phyloP scores from a whole-genome alignment of 2,329 filamentous ascomycete genomes.

The Chaetomium sp. region DNA sequence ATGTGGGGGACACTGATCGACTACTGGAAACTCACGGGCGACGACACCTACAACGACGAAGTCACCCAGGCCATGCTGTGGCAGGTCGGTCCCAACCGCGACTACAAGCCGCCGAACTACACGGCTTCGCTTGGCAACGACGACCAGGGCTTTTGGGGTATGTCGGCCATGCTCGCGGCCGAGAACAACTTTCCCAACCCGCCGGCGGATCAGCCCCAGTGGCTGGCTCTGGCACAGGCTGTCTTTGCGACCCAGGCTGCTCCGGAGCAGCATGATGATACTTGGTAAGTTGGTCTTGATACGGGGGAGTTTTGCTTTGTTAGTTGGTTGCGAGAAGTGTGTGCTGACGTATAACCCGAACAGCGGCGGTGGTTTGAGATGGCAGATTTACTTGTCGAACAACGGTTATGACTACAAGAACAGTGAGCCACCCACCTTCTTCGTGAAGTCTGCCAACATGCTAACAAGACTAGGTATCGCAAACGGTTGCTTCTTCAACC shows the following conservation, averaged over 20 bases:
- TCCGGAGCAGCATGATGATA: conserved; percentile 54
- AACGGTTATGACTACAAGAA: conserved; percentile 72
- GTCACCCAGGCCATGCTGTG: conserved; percentile 46
- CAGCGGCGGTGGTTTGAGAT: conserved; percentile 59
- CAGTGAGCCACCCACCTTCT: conserved; percentile 32
- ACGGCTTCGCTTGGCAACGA: conserved; percentile 55
- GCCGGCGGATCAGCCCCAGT: conserved; percentile 46
- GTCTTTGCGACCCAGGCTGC: conserved; percentile 59
- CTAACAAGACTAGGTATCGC: conserved; percentile 53
- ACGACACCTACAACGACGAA: conserved; percentile 50
- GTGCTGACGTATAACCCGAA: too few relatives aligned
- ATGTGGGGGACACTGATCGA: conserved; percentile 58
- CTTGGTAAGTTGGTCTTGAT: conserved; percentile 35
- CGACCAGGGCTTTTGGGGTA: conserved; percentile 65
- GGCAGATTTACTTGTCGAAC: conserved; percentile 73
- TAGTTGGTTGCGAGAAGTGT: too few relatives aligned
- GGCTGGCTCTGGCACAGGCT: conserved; percentile 60
- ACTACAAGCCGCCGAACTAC: conserved; percentile 52
- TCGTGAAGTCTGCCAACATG: conserved; percentile 27
- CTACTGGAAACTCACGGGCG: conserved; percentile 58
- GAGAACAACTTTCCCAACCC: conserved; percentile 59
- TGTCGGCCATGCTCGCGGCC: conserved; percentile 60
- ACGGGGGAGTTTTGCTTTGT: too few relatives aligned
- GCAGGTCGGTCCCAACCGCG: conserved; percentile 45
- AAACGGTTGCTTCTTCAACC: conserved; percentile 58